Base-by-base conservation (phyloP, 2,329 filamentous ascomycete species). In the Cladophialophora bantiana region DNA sequence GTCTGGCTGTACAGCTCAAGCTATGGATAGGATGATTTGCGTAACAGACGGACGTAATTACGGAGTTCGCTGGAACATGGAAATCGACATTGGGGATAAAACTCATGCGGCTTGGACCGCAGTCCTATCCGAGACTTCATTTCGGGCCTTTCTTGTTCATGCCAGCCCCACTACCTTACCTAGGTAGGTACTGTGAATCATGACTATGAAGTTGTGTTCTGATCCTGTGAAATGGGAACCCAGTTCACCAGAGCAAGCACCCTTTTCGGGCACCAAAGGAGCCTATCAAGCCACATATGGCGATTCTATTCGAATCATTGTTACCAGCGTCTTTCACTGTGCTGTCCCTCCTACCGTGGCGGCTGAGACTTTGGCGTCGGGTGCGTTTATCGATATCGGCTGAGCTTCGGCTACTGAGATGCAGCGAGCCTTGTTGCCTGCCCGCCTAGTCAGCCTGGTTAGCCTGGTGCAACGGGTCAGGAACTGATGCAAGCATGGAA, bases 311-410 rank as follows among this genome's bases (percentile, higher is more conserved):
- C 45, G 13, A 50, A 50, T 13, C 3, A 9, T 7, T 26, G 18
- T 26, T 20, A 20, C 10, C 31, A 20, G 18, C 32, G 56, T 6
- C 32, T 57, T 53, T 45, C 58, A 13, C 45, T 60, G 32, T 34
- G n/a, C 34, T n/a, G 4, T 60, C 38, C 15, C 10, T 60, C 38
- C 15, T 42, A 45, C n/a, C 20, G 35, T 13, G 4, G 7, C n/a
- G 26, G 12, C 31, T 32, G n/a, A 20, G 26, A 18, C 15, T 34
- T 34, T 15, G 26, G 52, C 13, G 52, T 35, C 18, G 13, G 40
- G 38, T 2, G 7, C 20, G 31, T 10, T 52, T 61, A 61, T 61
- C 59, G 59, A 61, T 61, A 61, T 34, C 59, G 59, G 59, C 38
- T 52, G 15, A 36, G 36, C 45, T 52, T 42, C 59, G 59, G 59